A percentile compares a stretch with the other conserved stretches of the same genome.
phyloP scores from a whole-genome alignment of 192 early-diverging fungal genomes.

The Coemansia sp. region DNA sequence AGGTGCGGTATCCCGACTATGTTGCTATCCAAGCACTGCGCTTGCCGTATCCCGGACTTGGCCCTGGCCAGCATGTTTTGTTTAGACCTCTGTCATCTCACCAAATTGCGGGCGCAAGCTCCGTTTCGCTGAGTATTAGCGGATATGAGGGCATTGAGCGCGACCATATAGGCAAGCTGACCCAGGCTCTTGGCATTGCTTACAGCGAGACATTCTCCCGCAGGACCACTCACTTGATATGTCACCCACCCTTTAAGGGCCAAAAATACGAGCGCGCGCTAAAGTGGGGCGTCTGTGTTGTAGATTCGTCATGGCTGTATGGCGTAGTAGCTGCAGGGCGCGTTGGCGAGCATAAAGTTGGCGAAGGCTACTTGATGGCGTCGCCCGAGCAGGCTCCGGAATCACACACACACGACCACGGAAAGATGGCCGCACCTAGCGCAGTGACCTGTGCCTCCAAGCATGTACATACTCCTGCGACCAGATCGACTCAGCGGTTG shows the following conservation, averaged over 20 bases:
- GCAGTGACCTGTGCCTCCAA: not conserved
- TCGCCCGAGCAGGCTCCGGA: not conserved
- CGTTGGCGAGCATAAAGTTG: not conserved
- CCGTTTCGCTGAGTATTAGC: slow-evolving; percentile 47
- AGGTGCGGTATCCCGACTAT: slow-evolving; percentile 30
- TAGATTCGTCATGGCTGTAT: slow-evolving; percentile 57
- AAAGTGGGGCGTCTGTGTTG: slow-evolving; percentile 66
- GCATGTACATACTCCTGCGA: slow-evolving; percentile 6
- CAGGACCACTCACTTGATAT: slow-evolving; percentile 67
- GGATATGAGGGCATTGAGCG: slow-evolving; percentile 58
- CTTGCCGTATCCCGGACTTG: slow-evolving; percentile 8
- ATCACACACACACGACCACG: not conserved
- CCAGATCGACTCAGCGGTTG: not conserved
- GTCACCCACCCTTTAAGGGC: slow-evolving; percentile 56
- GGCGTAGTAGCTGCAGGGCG: slow-evolving; percentile 5
- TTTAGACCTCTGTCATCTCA: slow-evolving; percentile 31
- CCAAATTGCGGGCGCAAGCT: not conserved
- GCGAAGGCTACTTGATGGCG: not conserved
- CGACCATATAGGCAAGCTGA: slow-evolving; percentile 52
- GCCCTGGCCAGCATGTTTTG: slow-evolving; percentile 32
- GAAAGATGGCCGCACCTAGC: not conserved
- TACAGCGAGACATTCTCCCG: slow-evolving; percentile 56
- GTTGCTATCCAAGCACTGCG: slow-evolving; percentile 3
- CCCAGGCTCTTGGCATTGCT: slow-evolving; percentile 33
- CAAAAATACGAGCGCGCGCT: slow-evolving; percentile 70